These are phyloP conservation scores for Fusarium tjaetaba DNA, from an alignment of 2,329 filamentous ascomycete genomes.

Conservation along the genomic window DNA sequence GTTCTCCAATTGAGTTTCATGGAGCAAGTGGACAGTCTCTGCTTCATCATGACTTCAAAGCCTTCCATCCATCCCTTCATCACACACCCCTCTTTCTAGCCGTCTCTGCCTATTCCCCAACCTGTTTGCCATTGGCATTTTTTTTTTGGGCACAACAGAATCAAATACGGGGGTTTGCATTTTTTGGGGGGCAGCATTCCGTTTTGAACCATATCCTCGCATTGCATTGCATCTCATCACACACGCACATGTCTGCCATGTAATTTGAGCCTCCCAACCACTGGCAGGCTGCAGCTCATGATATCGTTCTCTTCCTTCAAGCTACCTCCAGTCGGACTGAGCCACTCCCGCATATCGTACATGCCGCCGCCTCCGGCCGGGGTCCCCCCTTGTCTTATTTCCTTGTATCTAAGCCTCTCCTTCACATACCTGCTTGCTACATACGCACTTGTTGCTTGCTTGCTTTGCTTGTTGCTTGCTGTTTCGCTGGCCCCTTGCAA, in stretches of 20 bases:
- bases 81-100: slow-evolving; percentile 23
- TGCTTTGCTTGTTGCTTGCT: slow-evolving; percentile 13
- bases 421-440: slow-evolving; percentile 19
- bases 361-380: slow-evolving; percentile 25
- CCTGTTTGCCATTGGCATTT: slow-evolving; percentile 32
- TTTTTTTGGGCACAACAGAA: slow-evolving; percentile 19
- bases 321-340: slow-evolving; percentile 26
- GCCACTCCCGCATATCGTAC: slow-evolving; percentile 41
- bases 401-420: slow-evolving; percentile 28
- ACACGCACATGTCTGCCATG: slow-evolving; percentile 23
- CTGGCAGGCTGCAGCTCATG: slow-evolving; percentile 21
- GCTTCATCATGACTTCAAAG: slow-evolving; percentile 27
- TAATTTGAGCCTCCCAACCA: slow-evolving; percentile 37
- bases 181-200: slow-evolving; percentile 30
- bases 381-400: slow-evolving; percentile 30
- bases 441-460: slow-evolving; percentile 9
- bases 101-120: slow-evolving; percentile 26
- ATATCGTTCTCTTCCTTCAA: slow-evolving; percentile 21
- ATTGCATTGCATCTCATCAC: slow-evolving; percentile 6
- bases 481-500: slow-evolving; percentile 27
- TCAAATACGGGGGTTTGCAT: slow-evolving; percentile 23
- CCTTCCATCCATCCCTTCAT: slow-evolving; percentile 25
- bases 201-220: slow-evolving; percentile 13
- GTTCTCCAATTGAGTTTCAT: slow-evolving; percentile 3
- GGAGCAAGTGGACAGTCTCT: slow-evolving; percentile 4